phyloP scores from a whole-genome alignment of 1,284 basidiomycete species.

The Vanrija pseudolonga region DNA sequence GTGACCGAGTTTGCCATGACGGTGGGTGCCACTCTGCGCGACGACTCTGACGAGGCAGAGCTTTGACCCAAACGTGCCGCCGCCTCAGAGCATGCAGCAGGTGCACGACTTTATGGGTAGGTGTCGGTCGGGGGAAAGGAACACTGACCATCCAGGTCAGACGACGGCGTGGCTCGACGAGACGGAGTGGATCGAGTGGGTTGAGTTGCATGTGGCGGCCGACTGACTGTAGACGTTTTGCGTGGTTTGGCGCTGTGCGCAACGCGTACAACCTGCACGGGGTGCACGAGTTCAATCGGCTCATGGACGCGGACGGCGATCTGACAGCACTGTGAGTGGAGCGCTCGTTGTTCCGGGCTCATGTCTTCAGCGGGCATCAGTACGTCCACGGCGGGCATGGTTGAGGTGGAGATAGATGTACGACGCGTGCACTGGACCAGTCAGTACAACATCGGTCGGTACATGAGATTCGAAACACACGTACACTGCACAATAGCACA shows the following conservation, averaged over 20 bases:
- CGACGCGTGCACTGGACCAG: too few species aligned
- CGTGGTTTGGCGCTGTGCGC: conserved; percentile 15
- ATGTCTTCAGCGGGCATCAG: too few species aligned
- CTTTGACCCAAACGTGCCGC: conserved; percentile 36
- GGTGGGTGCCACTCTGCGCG: background rate
- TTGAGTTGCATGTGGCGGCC: background rate
- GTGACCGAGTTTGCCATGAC: conserved; percentile 37
- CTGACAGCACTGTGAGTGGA: conserved; percentile 31
- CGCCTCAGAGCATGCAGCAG: conserved; percentile 32
- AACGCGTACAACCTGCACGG: conserved; percentile 25
- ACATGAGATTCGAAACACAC: too few species aligned
- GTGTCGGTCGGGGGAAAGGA: too few species aligned
- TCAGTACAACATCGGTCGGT: too few species aligned
- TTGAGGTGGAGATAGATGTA: too few species aligned
- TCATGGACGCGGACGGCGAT: conserved; percentile 29
- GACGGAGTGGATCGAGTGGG: conserved; percentile 29
- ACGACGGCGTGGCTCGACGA: conserved; percentile 35
- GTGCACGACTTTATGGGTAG: conserved; percentile 44
- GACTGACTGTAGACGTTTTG: conserved; percentile 12
- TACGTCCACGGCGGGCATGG: too few species aligned
- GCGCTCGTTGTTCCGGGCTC: too few species aligned
- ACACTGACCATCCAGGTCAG: conserved; percentile 1
- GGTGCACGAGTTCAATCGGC: conserved; percentile 31
- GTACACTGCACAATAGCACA: too few species aligned
- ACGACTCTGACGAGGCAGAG: conserved; percentile 17